Percentiles rank a stretch among this genome's conserved stretches.
Evolutionary conservation across 139 green algal genomes (phyloP).

Genomic region (Closterium sp.): DNA sequence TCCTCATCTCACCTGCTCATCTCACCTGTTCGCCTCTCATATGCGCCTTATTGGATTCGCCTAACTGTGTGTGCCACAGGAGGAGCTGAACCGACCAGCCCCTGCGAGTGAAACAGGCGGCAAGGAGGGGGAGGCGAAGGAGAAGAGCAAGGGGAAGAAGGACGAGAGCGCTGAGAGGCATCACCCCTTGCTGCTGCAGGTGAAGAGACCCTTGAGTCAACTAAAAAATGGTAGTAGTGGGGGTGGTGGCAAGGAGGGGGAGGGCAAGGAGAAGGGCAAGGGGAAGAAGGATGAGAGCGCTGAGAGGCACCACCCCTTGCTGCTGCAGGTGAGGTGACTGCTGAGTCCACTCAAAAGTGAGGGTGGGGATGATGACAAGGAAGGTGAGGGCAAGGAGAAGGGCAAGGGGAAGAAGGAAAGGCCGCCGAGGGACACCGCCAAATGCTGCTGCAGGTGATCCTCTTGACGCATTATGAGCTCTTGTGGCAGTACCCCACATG

Average conservation of each 20-base stretch:
- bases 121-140: neutral
- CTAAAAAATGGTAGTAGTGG: no score
- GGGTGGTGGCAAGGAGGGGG: neutral
- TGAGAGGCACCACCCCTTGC: conserved; percentile 65
- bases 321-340: conserved; percentile 61
- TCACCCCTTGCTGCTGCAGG: conserved; percentile 71
- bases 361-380: no score
- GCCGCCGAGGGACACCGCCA: no score
- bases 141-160: neutral
- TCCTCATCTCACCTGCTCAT: no score
- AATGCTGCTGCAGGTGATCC: no score
- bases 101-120: neutral
- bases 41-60: neutral
- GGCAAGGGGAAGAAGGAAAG: neutral
- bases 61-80: neutral
- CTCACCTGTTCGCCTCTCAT: neutral
- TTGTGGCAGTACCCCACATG: no score
- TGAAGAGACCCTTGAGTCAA: neutral
- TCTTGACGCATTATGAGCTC: no score
- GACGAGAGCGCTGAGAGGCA: conserved; percentile 51
- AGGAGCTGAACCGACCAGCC: neutral
- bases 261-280: neutral
- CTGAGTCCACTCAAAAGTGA: no score
- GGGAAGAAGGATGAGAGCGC: neutral
- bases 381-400: no score